Evolutionary conservation across 805 yeast genomes (phyloP), one percentile per base, ranked within the genome.

Genomic region (Hanseniaspora vineae): DNA sequence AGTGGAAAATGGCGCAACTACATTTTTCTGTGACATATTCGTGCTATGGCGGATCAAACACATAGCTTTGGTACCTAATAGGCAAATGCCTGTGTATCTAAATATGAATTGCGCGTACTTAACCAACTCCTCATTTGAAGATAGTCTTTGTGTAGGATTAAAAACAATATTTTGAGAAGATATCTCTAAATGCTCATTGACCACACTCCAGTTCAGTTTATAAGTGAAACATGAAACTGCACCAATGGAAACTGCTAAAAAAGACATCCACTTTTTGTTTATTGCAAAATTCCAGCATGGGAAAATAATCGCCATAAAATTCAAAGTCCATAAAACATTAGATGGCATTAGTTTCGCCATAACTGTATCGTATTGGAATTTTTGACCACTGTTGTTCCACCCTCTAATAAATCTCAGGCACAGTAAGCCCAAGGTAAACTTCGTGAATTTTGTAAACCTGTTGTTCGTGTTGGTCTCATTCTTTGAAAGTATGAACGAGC

Each of bases 341-440:
- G 23, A 5, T 44, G 1, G 65, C 46, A 50, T 66, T 51, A 0
- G 55, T 52, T 9, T 60, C 0, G 77, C 68, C 4, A 82, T 54
- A 39, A 78, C 78, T 44, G 69, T 61, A 17, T 71, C 71, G 14
- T 75, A 70, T 42, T 70, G 66, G 58, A 73, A 80, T 54, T 92
- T 92, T 58, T 89, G 97, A 1, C 97, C 97, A 46, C 90, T 78
- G 54, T 81, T 82, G 57, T 82, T 84, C 95, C 96, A 92, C 1
- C 86, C 81, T 48, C 92, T 72, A 19, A 88, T 60, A 0, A 81
- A 9, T 49, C 97, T 71, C 10, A 81, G 50, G 2, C 76, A 60
- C 0, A 64, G 12, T 31, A 58, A 19, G 11, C 44, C 44, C 11
- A 40, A 3, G 12, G 9, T 33, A 11, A 33, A 33, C 11, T 39